Percentiles rank a stretch among this genome's conserved stretches.
phyloP scores from a whole-genome alignment of 176 grass and related monocot genomes.

The Panicum miliaceum region DNA sequence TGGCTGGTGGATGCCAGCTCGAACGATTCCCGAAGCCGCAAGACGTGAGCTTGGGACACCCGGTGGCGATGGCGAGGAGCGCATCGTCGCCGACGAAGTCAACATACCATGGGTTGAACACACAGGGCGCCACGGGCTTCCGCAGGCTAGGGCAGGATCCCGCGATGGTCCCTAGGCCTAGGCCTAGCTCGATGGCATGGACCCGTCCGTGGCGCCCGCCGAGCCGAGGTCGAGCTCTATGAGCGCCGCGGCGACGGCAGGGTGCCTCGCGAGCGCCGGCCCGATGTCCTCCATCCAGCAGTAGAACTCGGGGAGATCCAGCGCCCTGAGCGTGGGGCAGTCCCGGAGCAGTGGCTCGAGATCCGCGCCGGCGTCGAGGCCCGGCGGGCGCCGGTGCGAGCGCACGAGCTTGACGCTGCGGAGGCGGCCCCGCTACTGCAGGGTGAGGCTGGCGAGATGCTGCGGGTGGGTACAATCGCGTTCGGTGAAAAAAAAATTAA shows the following conservation, averaged over 20 bases:
- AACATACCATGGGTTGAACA: slow-evolving; percentile 75
- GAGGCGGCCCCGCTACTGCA: slow-evolving; percentile 54
- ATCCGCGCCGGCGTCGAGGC: slow-evolving; percentile 62
- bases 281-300: slow-evolving; percentile 95
- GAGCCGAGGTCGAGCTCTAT: slow-evolving; percentile 77
- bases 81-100: slow-evolving; percentile 73
- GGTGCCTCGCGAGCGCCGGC: slow-evolving; percentile 57
- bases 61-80: slow-evolving; percentile 57
- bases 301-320: slow-evolving; percentile 95
- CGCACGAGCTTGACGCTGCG: slow-evolving; percentile 77
- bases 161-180: slow-evolving; percentile 52
- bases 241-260: slow-evolving; percentile 48
- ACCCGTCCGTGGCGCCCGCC: slow-evolving; percentile 78
- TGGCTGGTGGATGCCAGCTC: slow-evolving; percentile 37
- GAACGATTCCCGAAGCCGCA: slow-evolving; percentile 79
- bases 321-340: slow-evolving; percentile 51
- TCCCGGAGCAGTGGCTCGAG: slow-evolving; percentile 63
- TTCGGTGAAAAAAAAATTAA: too few species aligned
- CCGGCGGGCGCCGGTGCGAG: slow-evolving; percentile 80
- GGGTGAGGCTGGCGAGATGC: slow-evolving; percentile 55
- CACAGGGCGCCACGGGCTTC: slow-evolving; percentile 67
- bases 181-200: slow-evolving; percentile 73
- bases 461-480: too few species aligned
- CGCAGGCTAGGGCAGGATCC: slow-evolving; percentile 64
- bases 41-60: slow-evolving; percentile 61